Evolutionary conservation across 805 yeast species (phyloP), one percentile per base, ranked within the genome.

Genomic region (Saccharomycopsis lassenensis): DNA sequence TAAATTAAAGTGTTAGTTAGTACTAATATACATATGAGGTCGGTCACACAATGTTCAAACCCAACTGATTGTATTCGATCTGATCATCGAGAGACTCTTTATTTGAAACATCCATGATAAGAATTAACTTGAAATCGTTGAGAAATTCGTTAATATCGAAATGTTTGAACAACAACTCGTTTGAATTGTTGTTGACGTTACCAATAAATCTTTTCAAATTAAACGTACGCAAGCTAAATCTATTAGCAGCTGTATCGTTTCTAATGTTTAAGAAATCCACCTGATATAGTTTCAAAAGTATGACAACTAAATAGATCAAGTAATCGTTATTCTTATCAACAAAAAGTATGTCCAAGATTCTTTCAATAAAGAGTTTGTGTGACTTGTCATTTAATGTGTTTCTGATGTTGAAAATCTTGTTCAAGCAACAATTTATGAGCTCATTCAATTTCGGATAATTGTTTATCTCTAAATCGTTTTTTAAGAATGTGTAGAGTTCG

Each of bases 161-260:
- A 23, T 11, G 23, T 25, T 42, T 42, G 33, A 42, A 36, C n/a
- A 42, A 32, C 11, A 42, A 25, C 24, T 42, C 43, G 31, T 42
- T 39, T 14, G 30, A 7, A n/a, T 21, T 38, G n/a, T 27, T 27
- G 33, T 18, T 30, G 15, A 40, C 22, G 10, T 27, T 22, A n/a
- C 24, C 20, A 8, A 40, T 30, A 24, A 40, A 40, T n/a, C 15
- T 16, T 20, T 40, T 40, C 22, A 40, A 26, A 22, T 24, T 40
- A 12, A 33, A 26, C 23, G 15, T 24, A 8, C 7, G 29, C 6
- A 11, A 20, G 19, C 7, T 31, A 11, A 22, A 31, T n/a, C 14
- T 22, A 18, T n/a, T 21, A 10, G 31, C 12, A 24, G 21, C 21
- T 7, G 24, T 26, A 15, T 22, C 17, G 8, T 21, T 27, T 24